Evolutionary conservation across 768 basidiomycete genomes (phyloP), one percentile per base, ranked within the genome.

Genomic region (Amanita exitialis): DNA sequence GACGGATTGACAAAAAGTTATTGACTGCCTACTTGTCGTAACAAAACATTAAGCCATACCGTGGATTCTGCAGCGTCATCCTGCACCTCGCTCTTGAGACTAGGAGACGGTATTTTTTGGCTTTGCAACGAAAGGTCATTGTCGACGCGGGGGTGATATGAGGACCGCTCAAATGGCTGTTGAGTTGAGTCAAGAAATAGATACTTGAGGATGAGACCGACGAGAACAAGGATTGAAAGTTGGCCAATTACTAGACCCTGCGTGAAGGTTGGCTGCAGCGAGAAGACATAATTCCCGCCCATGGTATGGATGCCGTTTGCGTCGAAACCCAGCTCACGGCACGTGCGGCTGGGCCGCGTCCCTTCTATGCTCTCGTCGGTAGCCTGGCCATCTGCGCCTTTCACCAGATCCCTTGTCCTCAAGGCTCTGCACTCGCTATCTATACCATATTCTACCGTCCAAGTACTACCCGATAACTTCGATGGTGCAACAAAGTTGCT

Each of bases 231-330:
- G 58, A 99, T 84, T 21, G 92, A 94, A 18, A 90, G 73, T 65
- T 98, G 95, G 51, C 95, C 95, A 39, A 97, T 68, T 35, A 99
- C 72, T 32, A 99, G 78, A 13, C 95, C 95, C 63, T 97, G 94
- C 0, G 94, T 96, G 68, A 99, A 99, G 1, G 90, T 93, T 18
- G 86, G 89, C 58, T 86, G 81, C 38, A 90, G 71, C 32, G 83
- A 82, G 58, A 88, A 77, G 44, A 89, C 63, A 67, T 82, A 83
- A 61, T 76, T 79, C 58, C 63, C 64, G 45, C 70, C 70, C 80
- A 77, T 39, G 42, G 32, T 46, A 54, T 32, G 34, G 55, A 51
- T 42, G 54, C 34, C 42, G 51, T 54, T 30, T 27, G 18, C 35
- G 41, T 32, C 47, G 27, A n/a, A 37, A 4, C 23, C 45, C 44